Evolutionary conservation across 495 filamentous ascomycete genomes (phyloP), one percentile per base, ranked within the genome.

Genomic region (Rostrohypoxylon terebratum): DNA sequence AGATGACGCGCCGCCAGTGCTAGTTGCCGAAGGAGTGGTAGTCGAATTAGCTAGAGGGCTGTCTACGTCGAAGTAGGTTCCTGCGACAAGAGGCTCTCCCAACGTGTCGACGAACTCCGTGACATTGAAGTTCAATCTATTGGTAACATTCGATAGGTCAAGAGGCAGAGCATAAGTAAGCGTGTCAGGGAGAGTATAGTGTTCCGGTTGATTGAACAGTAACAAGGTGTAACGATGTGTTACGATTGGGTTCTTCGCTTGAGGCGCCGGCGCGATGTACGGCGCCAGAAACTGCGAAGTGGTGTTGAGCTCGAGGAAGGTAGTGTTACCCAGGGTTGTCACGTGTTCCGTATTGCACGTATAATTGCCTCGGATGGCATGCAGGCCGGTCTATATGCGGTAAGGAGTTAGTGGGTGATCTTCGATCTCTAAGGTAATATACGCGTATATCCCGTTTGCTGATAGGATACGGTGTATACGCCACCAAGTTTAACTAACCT

Each of bases 171-270:
- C 51, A 20, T 55, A 55, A 1, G 51, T 55, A 9, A 55, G 51
- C 18, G 28, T 33, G n/a, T 55, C 51, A 9, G 51, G 51, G 9
- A 55, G 31, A 36, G n/a, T 36, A n/a, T 55, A 55, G n/a, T 55
- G 34, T 7, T 16, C 31, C 31, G 51, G 51, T 16, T 55, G 51
- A 20, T 55, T 55, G 51, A 55, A 55, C 1, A 55, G 51, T 4
- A 55, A 36, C 1, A 55, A 28, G 2, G 51, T 55, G 28, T 55
- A 55, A 55, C 51, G 51, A 55, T 55, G 51, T n/a, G 51, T 55
- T 36, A 55, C 51, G 13, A 55, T 16, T 0, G 51, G 51, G 51
- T 55, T 25, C 51, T 55, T 55, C 7, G 51, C n/a, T 31, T 55
- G 51, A 1, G 51, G 51, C 51, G 31, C 31, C 16, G 51, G 51